Evolutionary conservation across 2,329 filamentous ascomycete species (phyloP).

Genomic region (Pseudocercospora crystallina): DNA sequence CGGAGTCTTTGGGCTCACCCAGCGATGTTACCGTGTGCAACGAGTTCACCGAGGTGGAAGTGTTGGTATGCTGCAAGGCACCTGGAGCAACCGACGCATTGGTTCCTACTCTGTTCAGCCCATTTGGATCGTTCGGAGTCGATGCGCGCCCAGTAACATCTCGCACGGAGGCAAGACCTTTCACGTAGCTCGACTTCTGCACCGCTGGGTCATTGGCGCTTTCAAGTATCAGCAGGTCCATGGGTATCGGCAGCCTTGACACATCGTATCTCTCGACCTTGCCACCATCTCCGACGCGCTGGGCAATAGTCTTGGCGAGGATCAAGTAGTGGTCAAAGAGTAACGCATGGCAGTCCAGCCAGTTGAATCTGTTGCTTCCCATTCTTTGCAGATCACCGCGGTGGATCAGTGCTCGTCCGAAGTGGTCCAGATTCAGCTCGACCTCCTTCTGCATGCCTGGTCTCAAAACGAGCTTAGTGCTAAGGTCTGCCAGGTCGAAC

Average conservation of each 20-base stretch:
- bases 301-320: constrained; percentile 72
- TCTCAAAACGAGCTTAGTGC: constrained; percentile 77
- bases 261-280: constrained; percentile 87
- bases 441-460: constrained; percentile 82
- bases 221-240: constrained; percentile 91
- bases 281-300: constrained; percentile 66
- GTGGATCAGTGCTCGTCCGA: constrained; percentile 86
- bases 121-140: constrained; percentile 38
- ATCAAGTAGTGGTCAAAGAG: constrained; percentile 97
- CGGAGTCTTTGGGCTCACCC: constrained; percentile 65
- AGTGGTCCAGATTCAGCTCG: constrained; percentile 84
- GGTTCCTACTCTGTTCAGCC: constrained; percentile 49
- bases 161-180: constrained; percentile 69
- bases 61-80: constrained; percentile 64
- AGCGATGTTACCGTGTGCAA: constrained; percentile 50
- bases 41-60: constrained; percentile 59
- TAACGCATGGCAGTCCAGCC: constrained; percentile 90
- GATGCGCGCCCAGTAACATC: constrained; percentile 49
- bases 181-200: constrained; percentile 65
- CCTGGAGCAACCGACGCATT: constrained; percentile 47
- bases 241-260: constrained; percentile 90
- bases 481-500: constrained; percentile 81
- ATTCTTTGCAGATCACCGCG: constrained; percentile 86
- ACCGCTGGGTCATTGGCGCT: constrained; percentile 90
- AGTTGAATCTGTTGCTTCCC: constrained; percentile 84